Base-by-base conservation (phyloP, 2,329 filamentous ascomycete genomes). In the Colletotrichum lindemuthianum region DNA sequence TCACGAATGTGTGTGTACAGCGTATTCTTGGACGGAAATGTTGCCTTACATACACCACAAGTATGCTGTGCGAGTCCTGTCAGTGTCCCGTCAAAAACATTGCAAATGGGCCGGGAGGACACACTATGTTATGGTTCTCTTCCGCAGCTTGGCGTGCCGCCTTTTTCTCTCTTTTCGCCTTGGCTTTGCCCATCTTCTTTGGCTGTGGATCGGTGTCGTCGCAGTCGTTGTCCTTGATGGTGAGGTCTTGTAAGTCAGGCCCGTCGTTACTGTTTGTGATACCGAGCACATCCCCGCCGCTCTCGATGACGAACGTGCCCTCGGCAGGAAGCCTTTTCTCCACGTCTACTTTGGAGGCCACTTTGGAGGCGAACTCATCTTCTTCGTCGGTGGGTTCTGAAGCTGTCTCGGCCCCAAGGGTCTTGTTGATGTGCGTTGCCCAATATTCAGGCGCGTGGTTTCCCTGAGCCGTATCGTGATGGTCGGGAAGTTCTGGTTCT, bases 1-100 rank as follows among this genome's bases (percentile, higher is more conserved):
- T 88, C 84, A 67, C 87, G 86, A 63, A 96, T 83, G 75, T 96
- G 93, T 56, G 85, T 81, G 74, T 95, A 95, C 15, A 96, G 77
- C 69, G 88, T 88, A 6, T 86, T 90, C 69, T 88, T 90, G 2
- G 90, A 92, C 0, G 86, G 68, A 60, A 86, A 87, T 1, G 63
- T 67, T 61, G 78, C 76, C 3, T 76, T 72, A 69, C 85, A 87
- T 13, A 79, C 74, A 33, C 75, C 72, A 69, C 84, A 86, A 60
- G 69, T 76, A 58, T 83, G 75, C 76, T 81, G 54, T 54, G 12
- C n/a, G 13, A 40, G 24, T 7, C n/a, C 16, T 40, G 59, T 61
- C n/a, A 61, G 32, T 36, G 12, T 40, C 11, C 9, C 32, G 7
- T 56, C 32, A 51, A 10, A 13, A 33, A 24, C n/a, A 16, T 41